phyloP scores from a whole-genome alignment of 495 filamentous ascomycete species.

The Aspergillus indologenus region DNA sequence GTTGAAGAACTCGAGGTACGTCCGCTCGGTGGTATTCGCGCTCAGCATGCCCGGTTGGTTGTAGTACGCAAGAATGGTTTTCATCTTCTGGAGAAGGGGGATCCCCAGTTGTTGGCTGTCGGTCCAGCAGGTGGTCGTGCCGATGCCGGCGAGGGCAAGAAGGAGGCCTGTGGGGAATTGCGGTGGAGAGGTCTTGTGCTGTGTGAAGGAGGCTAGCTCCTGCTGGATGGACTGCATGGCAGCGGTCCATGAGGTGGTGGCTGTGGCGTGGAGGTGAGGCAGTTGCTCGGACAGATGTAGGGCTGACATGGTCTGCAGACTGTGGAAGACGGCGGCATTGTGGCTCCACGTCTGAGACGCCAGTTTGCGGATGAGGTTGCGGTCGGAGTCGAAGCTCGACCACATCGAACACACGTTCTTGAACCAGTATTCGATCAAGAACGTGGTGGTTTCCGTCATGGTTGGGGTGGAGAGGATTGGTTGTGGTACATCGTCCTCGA shows the following conservation, averaged over 20 bases:
- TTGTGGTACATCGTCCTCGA: not conserved
- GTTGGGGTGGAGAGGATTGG: not conserved
- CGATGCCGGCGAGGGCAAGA: not conserved
- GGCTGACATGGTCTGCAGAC: constrained; percentile 1
- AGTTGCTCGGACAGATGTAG: constrained; percentile 4
- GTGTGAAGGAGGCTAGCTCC: not conserved
- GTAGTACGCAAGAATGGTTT: not conserved
- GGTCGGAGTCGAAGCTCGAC: constrained; percentile 2
- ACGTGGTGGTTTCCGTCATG: not conserved
- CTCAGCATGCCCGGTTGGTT: not conserved
- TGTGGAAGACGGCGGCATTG: not conserved
- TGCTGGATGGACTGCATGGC: not conserved
- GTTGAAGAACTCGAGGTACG: constrained; percentile 3
- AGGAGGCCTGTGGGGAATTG: not conserved
- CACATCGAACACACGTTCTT: constrained; percentile 1
- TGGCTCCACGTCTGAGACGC: not conserved
- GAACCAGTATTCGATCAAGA: constrained; percentile 5
- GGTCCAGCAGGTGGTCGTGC: constrained; percentile 3
- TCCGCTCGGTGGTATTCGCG: not conserved
- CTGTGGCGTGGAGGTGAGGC: not conserved
- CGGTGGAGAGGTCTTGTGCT: not conserved
- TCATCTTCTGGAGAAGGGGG: not conserved
- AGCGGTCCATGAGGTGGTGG: not conserved
- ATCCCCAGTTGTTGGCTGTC: constrained; percentile 4
- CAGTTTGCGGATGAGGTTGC: not conserved